Evolutionary conservation across 257 asterid species (phyloP).

Genomic region (Solanum neorickii): DNA sequence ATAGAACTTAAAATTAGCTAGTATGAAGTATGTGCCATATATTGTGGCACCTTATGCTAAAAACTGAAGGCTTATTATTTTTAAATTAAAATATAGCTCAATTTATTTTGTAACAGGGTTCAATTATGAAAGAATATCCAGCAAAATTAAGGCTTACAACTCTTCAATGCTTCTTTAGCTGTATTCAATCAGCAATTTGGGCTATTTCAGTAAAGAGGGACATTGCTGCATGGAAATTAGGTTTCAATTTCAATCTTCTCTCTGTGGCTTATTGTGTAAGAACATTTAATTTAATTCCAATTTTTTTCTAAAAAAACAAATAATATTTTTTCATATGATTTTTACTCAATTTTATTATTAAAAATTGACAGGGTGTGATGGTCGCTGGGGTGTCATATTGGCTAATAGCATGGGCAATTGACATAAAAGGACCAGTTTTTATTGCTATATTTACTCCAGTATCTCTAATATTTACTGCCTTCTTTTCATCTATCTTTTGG

Average conservation of each 20-base stretch:
- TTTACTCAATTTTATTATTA: not conserved
- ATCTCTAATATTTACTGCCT: conserved; percentile 34
- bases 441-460: conserved; percentile 36
- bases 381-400: conserved; percentile 34
- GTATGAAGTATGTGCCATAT: not conserved
- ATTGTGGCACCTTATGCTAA: not conserved
- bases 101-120: conserved; percentile 10
- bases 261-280: conserved; percentile 38
- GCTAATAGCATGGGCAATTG: conserved; percentile 42
- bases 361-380: conserved; percentile 31
- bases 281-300: not conserved
- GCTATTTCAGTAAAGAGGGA: conserved; percentile 23
- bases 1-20: not conserved
- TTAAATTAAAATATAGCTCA: not conserved
- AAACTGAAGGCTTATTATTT: not conserved
- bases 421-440: conserved; percentile 53
- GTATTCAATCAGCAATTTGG: conserved; percentile 24
- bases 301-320: no score
- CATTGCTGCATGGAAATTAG: conserved; percentile 36
- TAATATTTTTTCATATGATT: not conserved
- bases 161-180: conserved; percentile 42
- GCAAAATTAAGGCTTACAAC: conserved; percentile 34
- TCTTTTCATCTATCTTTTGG: conserved; percentile 34
- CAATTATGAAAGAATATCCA: conserved; percentile 34
- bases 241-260: conserved; percentile 36